Evolutionary conservation across 179 eudicot species (phyloP).

Genomic region (Beta corolliflora): DNA sequence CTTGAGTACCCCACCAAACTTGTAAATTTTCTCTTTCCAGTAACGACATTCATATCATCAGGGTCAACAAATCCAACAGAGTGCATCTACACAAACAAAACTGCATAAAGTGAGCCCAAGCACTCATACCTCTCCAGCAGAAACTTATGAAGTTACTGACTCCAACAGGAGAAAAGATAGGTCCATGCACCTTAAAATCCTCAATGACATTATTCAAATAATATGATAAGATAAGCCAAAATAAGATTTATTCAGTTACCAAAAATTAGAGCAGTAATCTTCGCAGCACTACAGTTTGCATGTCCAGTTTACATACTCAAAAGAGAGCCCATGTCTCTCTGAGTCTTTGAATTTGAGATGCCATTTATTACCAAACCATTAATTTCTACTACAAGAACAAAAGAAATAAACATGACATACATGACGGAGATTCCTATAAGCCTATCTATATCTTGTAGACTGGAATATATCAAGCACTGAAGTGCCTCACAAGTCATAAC

Average conservation of each 20-base stretch:
- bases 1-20: slow-evolving; percentile 82
- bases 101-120: neutral
- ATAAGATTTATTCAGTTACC: neutral
- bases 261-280: neutral
- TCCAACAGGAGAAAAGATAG: neutral
- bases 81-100: slow-evolving; percentile 64
- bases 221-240: neutral
- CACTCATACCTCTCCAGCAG: neutral
- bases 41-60: slow-evolving; percentile 81
- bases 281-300: neutral
- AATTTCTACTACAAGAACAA: neutral
- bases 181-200: neutral
- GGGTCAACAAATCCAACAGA: slow-evolving; percentile 85
- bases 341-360: neutral
- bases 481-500: neutral
- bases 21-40: slow-evolving; percentile 75
- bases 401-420: neutral
- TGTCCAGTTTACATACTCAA: neutral
- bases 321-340: neutral
- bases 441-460: neutral
- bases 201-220: neutral
- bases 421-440: neutral
- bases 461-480: neutral
- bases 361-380: neutral
- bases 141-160: neutral